These are phyloP conservation scores for Blastocystis sp. DNA, from an alignment of 352 stramenopile genomes.

Conservation along the genomic window DNA sequence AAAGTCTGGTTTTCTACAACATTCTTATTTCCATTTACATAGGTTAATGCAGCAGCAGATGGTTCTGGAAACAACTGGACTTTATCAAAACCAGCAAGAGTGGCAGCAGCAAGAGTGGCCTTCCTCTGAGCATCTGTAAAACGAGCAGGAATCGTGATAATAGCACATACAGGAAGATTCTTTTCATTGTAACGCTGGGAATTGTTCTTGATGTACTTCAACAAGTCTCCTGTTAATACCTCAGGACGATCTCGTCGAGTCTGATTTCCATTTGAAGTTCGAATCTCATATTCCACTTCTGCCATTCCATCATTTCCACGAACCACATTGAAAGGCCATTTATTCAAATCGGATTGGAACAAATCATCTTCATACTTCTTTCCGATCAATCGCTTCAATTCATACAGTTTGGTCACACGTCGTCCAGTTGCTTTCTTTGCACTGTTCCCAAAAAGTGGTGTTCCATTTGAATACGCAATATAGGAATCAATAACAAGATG, in stretches of 20 bases:
- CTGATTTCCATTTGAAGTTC: background rate
- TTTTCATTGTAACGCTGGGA: background rate
- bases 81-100: slow-evolving; percentile 84
- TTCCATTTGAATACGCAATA: background rate
- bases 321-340: slow-evolving; percentile 40
- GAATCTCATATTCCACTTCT: background rate
- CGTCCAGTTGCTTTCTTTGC: background rate
- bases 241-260: background rate
- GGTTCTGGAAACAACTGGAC: slow-evolving; percentile 83
- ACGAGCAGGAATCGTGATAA: background rate
- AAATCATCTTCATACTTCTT: background rate
- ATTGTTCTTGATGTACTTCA: background rate
- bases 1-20: background rate
- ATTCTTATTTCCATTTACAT: slow-evolving; percentile 67
- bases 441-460: background rate
- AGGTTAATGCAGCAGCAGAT: slow-evolving; percentile 66
- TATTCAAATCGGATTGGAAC: background rate
- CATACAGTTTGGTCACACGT: background rate
- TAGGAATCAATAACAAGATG: background rate
- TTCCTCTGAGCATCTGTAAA: slow-evolving; percentile 73
- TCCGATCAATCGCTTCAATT: background rate
- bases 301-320: background rate
- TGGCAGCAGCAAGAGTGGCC: slow-evolving; percentile 73
- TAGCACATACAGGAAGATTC: background rate
- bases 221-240: background rate